A percentile compares a stretch with the other conserved stretches of the same genome.
phyloP scores from a whole-genome alignment of 164 flowering plant species.

The Piper longum region DNA sequence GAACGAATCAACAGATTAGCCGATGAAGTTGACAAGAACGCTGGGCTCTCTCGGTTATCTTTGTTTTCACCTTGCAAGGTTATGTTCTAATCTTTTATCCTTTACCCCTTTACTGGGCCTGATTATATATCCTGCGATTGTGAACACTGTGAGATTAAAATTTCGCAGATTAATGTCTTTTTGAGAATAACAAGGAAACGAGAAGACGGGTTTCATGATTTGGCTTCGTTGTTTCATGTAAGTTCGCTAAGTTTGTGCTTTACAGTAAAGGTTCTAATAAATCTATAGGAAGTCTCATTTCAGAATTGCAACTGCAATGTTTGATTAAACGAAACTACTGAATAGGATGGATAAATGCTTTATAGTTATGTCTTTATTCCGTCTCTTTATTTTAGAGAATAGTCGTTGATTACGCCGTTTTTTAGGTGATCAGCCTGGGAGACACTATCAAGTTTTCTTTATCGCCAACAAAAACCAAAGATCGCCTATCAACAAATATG shows the following conservation, averaged over 20 bases:
- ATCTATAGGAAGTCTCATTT: background rate
- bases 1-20: conserved; percentile 58
- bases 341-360: background rate
- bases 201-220: conserved; percentile 96
- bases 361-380: background rate
- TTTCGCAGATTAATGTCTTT: conserved; percentile 73
- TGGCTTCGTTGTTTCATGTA: conserved; percentile 97
- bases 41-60: conserved; percentile 71
- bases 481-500: conserved; percentile 75
- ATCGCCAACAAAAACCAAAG: conserved; percentile 60
- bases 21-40: conserved; percentile 64
- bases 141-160: background rate
- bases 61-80: conserved; percentile 97
- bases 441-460: conserved; percentile 77
- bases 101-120: background rate
- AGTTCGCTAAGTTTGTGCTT: conserved; percentile 11
- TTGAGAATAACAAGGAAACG: conserved; percentile 80
- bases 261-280: background rate
- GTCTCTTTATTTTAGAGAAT: background rate
- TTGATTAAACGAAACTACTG: background rate
- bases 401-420: background rate
- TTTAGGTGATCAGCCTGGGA: conserved; percentile 85
- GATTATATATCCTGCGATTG: background rate
- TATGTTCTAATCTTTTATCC: background rate
- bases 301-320: background rate